phyloP scores from a whole-genome alignment of 805 yeast genomes.

The Candida succiphila region DNA sequence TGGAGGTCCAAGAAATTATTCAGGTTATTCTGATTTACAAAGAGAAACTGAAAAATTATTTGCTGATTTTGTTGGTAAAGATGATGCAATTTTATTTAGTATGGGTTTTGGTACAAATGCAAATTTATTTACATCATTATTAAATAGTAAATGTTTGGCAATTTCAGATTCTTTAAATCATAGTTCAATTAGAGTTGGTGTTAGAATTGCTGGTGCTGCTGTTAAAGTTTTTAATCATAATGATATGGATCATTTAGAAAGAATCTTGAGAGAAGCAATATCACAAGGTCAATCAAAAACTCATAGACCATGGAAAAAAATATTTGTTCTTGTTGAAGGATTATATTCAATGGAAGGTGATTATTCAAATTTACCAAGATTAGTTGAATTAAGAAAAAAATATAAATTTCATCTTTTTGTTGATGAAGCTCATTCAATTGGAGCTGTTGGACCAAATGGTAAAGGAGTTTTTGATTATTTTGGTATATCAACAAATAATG shows the following conservation, averaged over 20 bases:
- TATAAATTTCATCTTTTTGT: slow-evolving; percentile 86
- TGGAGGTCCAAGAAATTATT: slow-evolving; percentile 64
- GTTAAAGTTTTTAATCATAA: slow-evolving; percentile 90
- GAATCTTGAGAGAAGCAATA: slow-evolving; percentile 70
- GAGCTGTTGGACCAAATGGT: slow-evolving; percentile 95
- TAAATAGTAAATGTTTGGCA: slow-evolving; percentile 81
- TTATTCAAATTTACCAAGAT: slow-evolving; percentile 66
- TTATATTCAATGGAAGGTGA: slow-evolving; percentile 91
- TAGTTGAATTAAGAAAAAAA: slow-evolving; percentile 65
- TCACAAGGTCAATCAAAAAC: slow-evolving; percentile 92
- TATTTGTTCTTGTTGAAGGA: slow-evolving; percentile 83
- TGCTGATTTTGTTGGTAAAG: slow-evolving; percentile 86
- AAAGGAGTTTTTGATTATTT: slow-evolving; percentile 94
- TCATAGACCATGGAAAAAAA: slow-evolving; percentile 93
- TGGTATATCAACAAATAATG: slow-evolving; percentile 60
- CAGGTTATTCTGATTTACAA: slow-evolving; percentile 75
- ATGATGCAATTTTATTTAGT: slow-evolving; percentile 74
- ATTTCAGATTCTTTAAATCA: slow-evolving; percentile 93
- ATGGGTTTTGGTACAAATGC: slow-evolving; percentile 98
- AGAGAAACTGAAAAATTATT: slow-evolving; percentile 61
- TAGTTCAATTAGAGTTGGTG: slow-evolving; percentile 92
- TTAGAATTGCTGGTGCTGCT: slow-evolving; percentile 84
- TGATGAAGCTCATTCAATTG: slow-evolving; percentile 98
- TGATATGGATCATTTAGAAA: slow-evolving; percentile 74
- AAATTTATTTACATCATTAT: slow-evolving; percentile 69